A percentile compares a stretch with the other conserved stretches of the same genome.
These are phyloP conservation scores for Fusarium nanum DNA, from an alignment of 2,329 filamentous ascomycete species.

Conservation along the genomic window DNA sequence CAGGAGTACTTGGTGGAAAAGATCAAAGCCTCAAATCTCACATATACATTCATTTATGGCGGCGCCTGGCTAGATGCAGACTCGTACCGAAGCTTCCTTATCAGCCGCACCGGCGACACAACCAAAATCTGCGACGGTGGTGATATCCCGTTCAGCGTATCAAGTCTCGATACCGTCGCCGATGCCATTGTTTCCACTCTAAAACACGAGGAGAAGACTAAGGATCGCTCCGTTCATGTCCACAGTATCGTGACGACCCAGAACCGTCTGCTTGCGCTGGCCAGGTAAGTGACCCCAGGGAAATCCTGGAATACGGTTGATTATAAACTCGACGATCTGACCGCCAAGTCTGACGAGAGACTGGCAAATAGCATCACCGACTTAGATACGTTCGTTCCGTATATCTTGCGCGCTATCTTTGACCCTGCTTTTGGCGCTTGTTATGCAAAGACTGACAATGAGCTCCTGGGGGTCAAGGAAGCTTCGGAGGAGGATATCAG, in stretches of 20 bases:
- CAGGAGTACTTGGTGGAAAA: background rate
- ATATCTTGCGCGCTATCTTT: too few species aligned
- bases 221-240: background rate
- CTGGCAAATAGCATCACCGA: background rate
- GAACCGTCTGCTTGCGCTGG: background rate
- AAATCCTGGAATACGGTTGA: background rate
- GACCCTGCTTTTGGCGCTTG: too few species aligned
- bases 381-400: too few species aligned
- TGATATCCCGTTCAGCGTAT: background rate
- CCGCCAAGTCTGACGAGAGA: background rate
- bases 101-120: background rate
- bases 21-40: background rate
- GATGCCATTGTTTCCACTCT: background rate
- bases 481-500: too few species aligned
- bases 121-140: background rate
- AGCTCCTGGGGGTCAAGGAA: too few species aligned
- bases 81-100: background rate
- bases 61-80: background rate
- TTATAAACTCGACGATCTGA: background rate
- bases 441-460: too few species aligned
- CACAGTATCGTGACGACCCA: background rate
- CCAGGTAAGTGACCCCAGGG: background rate
- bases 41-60: background rate
- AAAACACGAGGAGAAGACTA: background rate
- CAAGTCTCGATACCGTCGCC: background rate